phyloP scores from a whole-genome alignment of 495 filamentous ascomycete genomes.

The Aspergillus ellipticus region DNA sequence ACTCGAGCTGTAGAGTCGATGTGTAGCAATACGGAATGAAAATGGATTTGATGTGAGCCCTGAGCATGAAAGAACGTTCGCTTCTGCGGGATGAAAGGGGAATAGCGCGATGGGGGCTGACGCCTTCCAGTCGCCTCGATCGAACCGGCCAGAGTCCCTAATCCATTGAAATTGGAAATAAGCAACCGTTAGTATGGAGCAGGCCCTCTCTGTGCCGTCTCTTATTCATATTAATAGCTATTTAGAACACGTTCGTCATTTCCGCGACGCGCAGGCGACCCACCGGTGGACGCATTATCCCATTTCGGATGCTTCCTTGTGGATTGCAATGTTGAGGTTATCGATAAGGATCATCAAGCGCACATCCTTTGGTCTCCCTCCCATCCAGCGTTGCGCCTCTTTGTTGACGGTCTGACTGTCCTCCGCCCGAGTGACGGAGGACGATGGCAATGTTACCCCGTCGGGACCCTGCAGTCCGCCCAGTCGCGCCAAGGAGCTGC shows the following conservation, averaged over 20 bases:
- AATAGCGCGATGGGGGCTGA: too few species aligned
- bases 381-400: background rate
- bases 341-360: background rate
- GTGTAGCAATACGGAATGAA: background rate
- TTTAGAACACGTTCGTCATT: slow-evolving; percentile 1
- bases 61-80: background rate
- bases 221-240: background rate
- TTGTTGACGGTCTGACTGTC: background rate
- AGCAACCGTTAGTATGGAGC: background rate
- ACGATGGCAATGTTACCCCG: background rate
- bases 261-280: background rate
- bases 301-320: background rate
- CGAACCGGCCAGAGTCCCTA: too few species aligned
- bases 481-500: too few species aligned
- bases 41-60: background rate
- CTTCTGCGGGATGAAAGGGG: background rate
- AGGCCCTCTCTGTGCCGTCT: background rate
- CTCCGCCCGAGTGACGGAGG: background rate
- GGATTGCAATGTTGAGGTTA: background rate
- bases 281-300: background rate
- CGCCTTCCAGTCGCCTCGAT: too few species aligned
- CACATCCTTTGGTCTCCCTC: background rate
- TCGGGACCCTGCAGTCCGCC: background rate
- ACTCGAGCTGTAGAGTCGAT: background rate
- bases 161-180: too few species aligned